Evolutionary conservation across 75 land plant species (phyloP), one percentile per base, ranked within the genome.

Genomic region (Larix kaempferi): DNA sequence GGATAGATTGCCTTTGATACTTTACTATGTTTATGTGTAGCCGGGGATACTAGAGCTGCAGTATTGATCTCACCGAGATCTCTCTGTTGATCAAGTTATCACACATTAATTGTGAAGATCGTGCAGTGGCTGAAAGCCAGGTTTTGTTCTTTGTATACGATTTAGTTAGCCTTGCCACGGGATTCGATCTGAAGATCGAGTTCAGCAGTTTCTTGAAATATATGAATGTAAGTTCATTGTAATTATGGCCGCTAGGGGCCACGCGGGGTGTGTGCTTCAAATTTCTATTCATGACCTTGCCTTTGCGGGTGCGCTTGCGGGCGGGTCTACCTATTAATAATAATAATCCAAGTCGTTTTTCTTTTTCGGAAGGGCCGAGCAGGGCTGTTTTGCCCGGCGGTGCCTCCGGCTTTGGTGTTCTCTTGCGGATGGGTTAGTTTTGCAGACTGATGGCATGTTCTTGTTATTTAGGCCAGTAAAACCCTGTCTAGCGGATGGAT

Each of bases 271-370:
- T 62, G 11, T 62, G 29, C 26, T 16, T 26, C 33, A 62, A 27
- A 25, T 62, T 12, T 26, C 15, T 26, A 62, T 26, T 8, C 5
- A 2, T 26, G 65, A 26, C 65, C 33, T 27, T 62, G 65, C 65
- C 27, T 62, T 62, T 11, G 65, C 65, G 65, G 65, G 65, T 62
- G 65, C 65, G 65, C 65, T 62, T 62, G 65, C 65, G 33, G 27
- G 65, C 65, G 33, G 65, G 65, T 62, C 65, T 62, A 15, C 4
- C 2, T 12, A 62, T 4, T 62, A 62, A 62, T 62, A 62, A 62
- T 26, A 62, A 62, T 27, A 12, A 14, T 62, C 11, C 3, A 26
- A 7, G 1, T 8, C 3, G 25, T 62, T 25, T 62, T 26, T 62
- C 33, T 62, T 3, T 12, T 14, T 12, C 1, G 15, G 33, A 13